Evolutionary conservation across 73 alveolate genomes (phyloP), one percentile per base, ranked within the genome.

Genomic region (Uronychia binucleata): DNA sequence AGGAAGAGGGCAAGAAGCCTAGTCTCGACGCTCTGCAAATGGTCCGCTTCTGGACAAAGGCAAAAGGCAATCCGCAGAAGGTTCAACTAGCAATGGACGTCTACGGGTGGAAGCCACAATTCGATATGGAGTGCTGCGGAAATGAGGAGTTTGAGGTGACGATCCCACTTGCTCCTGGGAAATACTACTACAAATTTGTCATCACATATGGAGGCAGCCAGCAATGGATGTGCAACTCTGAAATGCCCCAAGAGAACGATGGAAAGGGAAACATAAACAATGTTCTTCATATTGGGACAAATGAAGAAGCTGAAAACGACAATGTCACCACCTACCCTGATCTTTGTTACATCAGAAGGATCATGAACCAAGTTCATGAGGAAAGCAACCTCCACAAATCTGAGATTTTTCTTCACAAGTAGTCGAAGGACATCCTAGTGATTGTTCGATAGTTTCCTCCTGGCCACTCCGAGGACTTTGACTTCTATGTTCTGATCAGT

Each of bases 181-280:
- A n/a, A n/a, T n/a, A n/a, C n/a, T n/a, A n/a, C n/a, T n/a, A n/a
- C n/a, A n/a, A n/a, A n/a, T n/a, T n/a, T n/a, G n/a, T n/a, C n/a
- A n/a, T n/a, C n/a, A n/a, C n/a, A n/a, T n/a, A n/a, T n/a, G 67
- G 67, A 19, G 87, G 77, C n/a, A n/a, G n/a, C 13, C n/a, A 59
- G n/a, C 85, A 95, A 58, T 96, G 99, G 99, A 78, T 88, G 34
- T 77, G 81, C 79, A 90, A 89, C 75, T 82, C 81, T 57, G 78
- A 78, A n/a, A 75, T 87, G 33, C 97, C 97, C 46, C 78, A 83
- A 74, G 79, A 59, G 28, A 94, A 88, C 67, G 95, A 96, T 81
- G 94, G 87, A 30, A 92, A 90, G 78, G 98, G 97, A 25, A 93
- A 97, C 86, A 89, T 87, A 14, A 90, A 84, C 34, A 92, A 95